Conservation (phyloP, 2,329 filamentous ascomycete species). For the Paraconiothyrium brasiliense region DNA sequence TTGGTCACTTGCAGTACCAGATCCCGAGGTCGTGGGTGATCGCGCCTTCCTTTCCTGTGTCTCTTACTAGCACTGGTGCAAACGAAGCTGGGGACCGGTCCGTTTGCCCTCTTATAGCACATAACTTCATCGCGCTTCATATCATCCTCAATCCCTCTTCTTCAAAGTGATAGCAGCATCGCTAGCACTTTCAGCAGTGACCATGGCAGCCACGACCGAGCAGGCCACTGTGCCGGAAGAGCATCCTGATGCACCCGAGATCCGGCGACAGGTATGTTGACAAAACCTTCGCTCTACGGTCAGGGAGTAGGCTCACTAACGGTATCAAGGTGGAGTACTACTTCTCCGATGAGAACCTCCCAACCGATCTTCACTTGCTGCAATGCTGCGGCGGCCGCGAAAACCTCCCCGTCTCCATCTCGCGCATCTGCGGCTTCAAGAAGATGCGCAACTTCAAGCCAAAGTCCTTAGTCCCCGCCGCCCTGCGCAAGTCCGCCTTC, state of each 20-base stretch:
- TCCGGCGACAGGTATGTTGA: conserved; percentile 42
- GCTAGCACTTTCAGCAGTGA: not conserved
- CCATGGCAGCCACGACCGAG: conserved; percentile 10
- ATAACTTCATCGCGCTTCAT: not conserved
- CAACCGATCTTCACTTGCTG: conserved; percentile 54
- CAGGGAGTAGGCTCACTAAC: conserved; percentile 12
- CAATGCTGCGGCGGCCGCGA: conserved; percentile 51
- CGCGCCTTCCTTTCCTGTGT: not conserved
- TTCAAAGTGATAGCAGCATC: too few relatives aligned
- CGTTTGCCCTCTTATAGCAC: not conserved
- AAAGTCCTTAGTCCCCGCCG: conserved; percentile 47
- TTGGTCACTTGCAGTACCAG: not conserved
- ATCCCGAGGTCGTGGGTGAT: not conserved
- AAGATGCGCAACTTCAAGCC: conserved; percentile 59
- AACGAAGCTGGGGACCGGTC: not conserved
- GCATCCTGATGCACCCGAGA: conserved; percentile 38
- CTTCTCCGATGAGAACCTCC: conserved; percentile 60
- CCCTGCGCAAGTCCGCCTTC: conserved; percentile 53
- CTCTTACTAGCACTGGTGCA: not conserved
- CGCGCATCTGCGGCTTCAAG: conserved; percentile 54
- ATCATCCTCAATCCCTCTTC: not conserved
- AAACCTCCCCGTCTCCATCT: conserved; percentile 55
- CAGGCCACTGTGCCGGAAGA: conserved; percentile 20
- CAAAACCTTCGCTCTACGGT: not conserved
- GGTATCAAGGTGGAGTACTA: conserved; percentile 57